Conservation (phyloP, 306 rosid genomes). For the Vigna nakashimae region DNA sequence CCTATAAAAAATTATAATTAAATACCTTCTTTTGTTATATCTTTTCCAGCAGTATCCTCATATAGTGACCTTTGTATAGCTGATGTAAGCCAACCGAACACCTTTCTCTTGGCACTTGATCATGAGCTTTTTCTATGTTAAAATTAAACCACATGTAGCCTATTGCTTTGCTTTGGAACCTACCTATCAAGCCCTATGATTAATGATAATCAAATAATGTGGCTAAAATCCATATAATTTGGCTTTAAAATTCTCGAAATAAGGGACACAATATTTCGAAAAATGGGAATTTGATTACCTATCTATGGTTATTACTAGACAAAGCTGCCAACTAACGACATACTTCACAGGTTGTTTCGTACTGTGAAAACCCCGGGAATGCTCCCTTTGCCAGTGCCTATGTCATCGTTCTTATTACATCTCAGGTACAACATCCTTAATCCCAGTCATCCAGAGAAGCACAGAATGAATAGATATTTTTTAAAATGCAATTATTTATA, state of each 20-base stretch:
- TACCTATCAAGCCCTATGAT: neutral
- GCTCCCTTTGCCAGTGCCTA: slow-evolving; percentile 73
- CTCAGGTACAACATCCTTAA: slow-evolving; percentile 69
- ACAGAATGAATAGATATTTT: slow-evolving; percentile 17
- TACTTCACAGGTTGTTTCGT: slow-evolving; percentile 67
- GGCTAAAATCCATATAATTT: slow-evolving; percentile 21
- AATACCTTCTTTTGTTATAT: slow-evolving; percentile 11
- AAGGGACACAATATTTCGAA: slow-evolving; percentile 25
- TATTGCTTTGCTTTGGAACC: neutral
- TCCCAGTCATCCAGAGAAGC: slow-evolving; percentile 34
- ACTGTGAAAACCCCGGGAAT: slow-evolving; percentile 56
- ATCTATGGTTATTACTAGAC: slow-evolving; percentile 30
- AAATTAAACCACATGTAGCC: neutral
- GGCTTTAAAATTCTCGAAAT: slow-evolving; percentile 33
- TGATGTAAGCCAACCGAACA: neutral
- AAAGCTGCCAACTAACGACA: slow-evolving; percentile 34
- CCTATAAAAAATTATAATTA: neutral
- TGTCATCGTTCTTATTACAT: slow-evolving; percentile 80
- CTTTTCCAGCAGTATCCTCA: neutral
- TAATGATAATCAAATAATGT: slow-evolving; percentile 31
- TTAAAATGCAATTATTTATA: neutral
- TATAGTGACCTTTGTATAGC: neutral
- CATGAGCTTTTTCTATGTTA: neutral
- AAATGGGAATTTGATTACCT: slow-evolving; percentile 19
- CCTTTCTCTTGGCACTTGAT: neutral